A percentile compares a stretch with the other conserved stretches of the same genome.
Conservation (phyloP, 345 rosid genomes). For the Eucalyptus sp. region DNA sequence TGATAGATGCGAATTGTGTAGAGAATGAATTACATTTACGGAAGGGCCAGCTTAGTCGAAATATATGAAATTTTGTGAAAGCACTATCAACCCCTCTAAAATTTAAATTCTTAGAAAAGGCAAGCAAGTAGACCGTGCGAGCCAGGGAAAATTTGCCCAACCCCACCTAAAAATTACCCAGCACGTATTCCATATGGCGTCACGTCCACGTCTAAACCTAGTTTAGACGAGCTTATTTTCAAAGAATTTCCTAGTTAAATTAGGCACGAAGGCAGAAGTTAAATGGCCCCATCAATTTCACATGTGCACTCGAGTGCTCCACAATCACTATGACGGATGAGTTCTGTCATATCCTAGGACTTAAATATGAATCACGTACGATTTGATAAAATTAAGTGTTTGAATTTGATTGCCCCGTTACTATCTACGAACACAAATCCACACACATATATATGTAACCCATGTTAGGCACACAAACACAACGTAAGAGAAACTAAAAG, state of each 20-base stretch:
- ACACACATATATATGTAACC: not conserved
- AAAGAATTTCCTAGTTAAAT: not conserved
- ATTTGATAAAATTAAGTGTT: not conserved
- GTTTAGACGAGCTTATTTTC: not conserved
- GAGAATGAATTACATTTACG: not conserved
- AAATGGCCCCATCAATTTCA: not conserved
- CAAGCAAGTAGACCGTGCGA: not conserved
- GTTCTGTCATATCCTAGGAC: not conserved
- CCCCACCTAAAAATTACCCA: not conserved
- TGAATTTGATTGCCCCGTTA: not conserved
- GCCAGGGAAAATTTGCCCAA: not conserved
- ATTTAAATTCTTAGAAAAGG: not conserved
- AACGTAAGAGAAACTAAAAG: not conserved
- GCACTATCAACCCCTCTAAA: not conserved
- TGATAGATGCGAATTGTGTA: not conserved
- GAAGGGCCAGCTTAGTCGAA: not conserved
- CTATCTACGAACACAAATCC: not conserved
- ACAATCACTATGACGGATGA: not conserved
- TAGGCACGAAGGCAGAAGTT: not conserved
- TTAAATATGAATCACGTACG: not conserved
- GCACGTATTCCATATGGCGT: not conserved
- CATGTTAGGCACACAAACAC: not conserved
- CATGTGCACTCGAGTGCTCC: not conserved
- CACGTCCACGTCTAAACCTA: not conserved
- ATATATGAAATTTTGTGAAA: not conserved